Conservation (phyloP, 148 eudicot species). For the Rhododendron henanense region DNA sequence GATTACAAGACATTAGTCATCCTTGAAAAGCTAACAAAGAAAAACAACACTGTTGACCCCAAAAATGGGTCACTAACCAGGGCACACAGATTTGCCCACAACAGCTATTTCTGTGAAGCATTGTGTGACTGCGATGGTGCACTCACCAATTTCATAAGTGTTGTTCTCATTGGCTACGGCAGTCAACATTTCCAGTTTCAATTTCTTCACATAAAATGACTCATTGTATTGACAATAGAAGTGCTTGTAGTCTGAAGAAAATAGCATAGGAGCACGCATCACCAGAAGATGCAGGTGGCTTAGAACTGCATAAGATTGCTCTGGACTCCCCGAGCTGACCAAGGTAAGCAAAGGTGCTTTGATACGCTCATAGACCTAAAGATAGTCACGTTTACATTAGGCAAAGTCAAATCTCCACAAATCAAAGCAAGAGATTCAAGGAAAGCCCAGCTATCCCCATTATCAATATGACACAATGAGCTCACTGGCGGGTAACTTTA, state of each 20-base stretch:
- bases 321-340: slow-evolving; percentile 92
- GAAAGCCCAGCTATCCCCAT: not conserved
- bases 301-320: slow-evolving; percentile 87
- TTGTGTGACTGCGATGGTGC: not conserved
- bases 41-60: not conserved
- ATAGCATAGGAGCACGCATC: slow-evolving; percentile 96
- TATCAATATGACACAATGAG: not conserved
- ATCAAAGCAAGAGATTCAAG: not conserved
- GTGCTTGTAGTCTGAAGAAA: slow-evolving; percentile 94
- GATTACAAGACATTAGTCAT: slow-evolving; percentile 16
- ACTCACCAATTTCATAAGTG: slow-evolving; percentile 90
- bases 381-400: slow-evolving; percentile 2
- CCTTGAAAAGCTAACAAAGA: slow-evolving; percentile 5
- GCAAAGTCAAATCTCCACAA: slow-evolving; percentile 12
- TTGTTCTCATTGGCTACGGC: slow-evolving; percentile 95
- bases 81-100: not conserved
- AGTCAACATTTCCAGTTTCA: slow-evolving; percentile 99
- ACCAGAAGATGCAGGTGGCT: slow-evolving; percentile 96
- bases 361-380: slow-evolving; percentile 93
- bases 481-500: not conserved
- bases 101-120: slow-evolving; percentile 11
- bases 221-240: slow-evolving; percentile 97
- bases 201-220: slow-evolving; percentile 91
- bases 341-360: slow-evolving; percentile 94
- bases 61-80: not conserved